Evolutionary conservation across 2,329 filamentous ascomycete species (phyloP), one percentile per base, ranked within the genome.

Genomic region (Trichoderma cornu-damae): DNA sequence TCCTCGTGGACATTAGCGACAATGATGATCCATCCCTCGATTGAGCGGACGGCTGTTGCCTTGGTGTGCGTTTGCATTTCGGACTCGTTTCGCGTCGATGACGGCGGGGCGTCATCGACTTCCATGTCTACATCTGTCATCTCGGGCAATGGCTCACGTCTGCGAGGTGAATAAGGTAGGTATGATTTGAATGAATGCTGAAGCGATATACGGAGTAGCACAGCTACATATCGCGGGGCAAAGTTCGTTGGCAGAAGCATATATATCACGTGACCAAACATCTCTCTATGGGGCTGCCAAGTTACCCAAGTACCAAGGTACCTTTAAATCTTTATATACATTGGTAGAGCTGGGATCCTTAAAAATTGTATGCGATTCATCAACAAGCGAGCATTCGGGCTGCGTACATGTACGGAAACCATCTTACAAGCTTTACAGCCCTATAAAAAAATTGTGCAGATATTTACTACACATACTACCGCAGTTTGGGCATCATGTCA

Each of bases 1-100:
- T 94, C 89, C 69, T 94, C 89, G 75, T 94, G 89, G 32, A 94
- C 87, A 68, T 94, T 94, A 52, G 89, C 92, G 63, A 89, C 89
- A 61, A 90, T 85, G 67, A 94, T 79, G 72, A 94, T 94, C 90
- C 90, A 94, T 65, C 90, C 89, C 74, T 94, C 89, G 68, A 94
- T 92, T 56, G 87, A 91, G 66, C 89, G 88, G 59, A 94, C 89
- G 22, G 89, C 89, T 1, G 86, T 90, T 56, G 89, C 89, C 69
- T 88, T 87, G 35, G 81, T 78, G 66, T 83, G 81, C 6, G 89
- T 92, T 67, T 84, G 84, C 79, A 90, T 87, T 67, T 87, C 84
- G 65, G 77, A 75, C 61, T 82, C 77, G 66, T 82, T 81, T 65
- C 72, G 73, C 58, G 74, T 70, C 60, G 77, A 74, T 55, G 73